These are phyloP conservation scores for Kitagawia praeruptora DNA, from an alignment of 129 eudicot genomes.

Conservation along the genomic window DNA sequence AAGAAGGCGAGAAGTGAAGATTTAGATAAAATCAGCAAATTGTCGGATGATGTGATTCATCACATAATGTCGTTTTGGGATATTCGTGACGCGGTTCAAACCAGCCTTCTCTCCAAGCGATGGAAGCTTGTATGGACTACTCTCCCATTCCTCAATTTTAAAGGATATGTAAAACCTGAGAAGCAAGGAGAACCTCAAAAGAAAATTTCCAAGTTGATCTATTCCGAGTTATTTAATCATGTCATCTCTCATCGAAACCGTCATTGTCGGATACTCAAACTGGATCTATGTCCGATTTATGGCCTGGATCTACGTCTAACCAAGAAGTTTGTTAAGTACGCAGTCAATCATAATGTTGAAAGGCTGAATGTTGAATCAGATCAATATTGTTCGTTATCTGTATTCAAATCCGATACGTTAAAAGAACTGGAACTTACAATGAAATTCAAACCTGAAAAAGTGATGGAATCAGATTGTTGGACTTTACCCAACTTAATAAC, in stretches of 20 bases:
- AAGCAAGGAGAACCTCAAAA: too few relatives aligned
- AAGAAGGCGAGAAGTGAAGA: neutral
- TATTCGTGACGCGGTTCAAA: neutral
- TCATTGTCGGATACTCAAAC: neutral
- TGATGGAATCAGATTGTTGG: neutral
- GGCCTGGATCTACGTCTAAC: neutral
- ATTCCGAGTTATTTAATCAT: neutral
- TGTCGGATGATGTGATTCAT: neutral
- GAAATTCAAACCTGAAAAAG: neutral
- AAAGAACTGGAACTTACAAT: neutral
- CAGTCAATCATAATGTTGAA: neutral
- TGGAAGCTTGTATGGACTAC: neutral
- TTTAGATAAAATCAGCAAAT: neutral
- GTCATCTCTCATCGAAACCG: neutral
- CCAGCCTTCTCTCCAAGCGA: neutral
- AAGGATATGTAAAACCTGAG: too few relatives aligned
- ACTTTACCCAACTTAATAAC: neutral
- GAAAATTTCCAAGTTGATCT: too few relatives aligned
- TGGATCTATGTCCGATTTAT: neutral
- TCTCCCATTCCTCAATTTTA: neutral
- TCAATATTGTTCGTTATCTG: neutral
- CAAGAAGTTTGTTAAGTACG: neutral
- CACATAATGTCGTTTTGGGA: neutral
- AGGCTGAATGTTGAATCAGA: neutral
- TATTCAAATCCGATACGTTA: neutral